These are phyloP conservation scores for Penicillium desertorum DNA, from an alignment of 495 filamentous ascomycete genomes.

Conservation along the genomic window DNA sequence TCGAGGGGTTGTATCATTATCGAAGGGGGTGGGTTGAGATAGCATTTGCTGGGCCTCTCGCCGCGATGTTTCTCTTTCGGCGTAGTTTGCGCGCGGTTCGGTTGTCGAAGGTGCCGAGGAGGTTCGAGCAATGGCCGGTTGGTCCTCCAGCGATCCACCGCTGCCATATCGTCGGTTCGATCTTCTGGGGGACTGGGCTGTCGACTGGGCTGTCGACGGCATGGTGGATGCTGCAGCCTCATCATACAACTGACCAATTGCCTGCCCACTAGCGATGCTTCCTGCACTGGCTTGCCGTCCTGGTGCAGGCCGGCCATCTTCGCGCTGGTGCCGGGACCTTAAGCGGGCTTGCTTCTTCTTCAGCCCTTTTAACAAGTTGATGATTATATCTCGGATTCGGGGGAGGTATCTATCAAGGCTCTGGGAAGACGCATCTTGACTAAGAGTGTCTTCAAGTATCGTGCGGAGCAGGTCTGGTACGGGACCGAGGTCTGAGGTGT, in stretches of 20 bases:
- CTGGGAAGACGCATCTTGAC: constrained; percentile 90
- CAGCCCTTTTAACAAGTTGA: constrained; percentile 90
- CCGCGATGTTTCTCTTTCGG: constrained; percentile 46
- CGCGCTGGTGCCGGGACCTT: constrained; percentile 73
- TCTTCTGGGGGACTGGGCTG: constrained; percentile 27
- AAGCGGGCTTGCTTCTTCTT: constrained; percentile 95
- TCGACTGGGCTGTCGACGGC: constrained; percentile 31
- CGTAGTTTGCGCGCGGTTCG: constrained; percentile 35
- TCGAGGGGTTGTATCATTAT: constrained; percentile 40
- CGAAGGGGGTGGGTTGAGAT: constrained; percentile 60
- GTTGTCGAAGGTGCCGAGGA: constrained; percentile 35
- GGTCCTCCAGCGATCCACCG: constrained; percentile 48
- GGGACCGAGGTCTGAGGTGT: constrained; percentile 88
- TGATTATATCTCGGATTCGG: constrained; percentile 94
- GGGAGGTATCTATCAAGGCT: constrained; percentile 91
- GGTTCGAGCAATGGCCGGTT: constrained; percentile 44
- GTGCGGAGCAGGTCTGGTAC: constrained; percentile 87
- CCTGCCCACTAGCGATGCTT: constrained; percentile 59
- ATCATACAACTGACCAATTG: constrained; percentile 65
- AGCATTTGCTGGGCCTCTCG: constrained; percentile 51
- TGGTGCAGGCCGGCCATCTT: constrained; percentile 52
- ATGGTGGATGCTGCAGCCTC: constrained; percentile 46
- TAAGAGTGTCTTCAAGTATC: constrained; percentile 92
- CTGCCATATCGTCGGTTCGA: constrained; percentile 52
- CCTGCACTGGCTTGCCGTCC: constrained; percentile 66